Percentiles rank a stretch among this genome's conserved stretches.
Conservation (phyloP, 768 basidiomycete genomes). For the Pleurotus ostreatus region DNA sequence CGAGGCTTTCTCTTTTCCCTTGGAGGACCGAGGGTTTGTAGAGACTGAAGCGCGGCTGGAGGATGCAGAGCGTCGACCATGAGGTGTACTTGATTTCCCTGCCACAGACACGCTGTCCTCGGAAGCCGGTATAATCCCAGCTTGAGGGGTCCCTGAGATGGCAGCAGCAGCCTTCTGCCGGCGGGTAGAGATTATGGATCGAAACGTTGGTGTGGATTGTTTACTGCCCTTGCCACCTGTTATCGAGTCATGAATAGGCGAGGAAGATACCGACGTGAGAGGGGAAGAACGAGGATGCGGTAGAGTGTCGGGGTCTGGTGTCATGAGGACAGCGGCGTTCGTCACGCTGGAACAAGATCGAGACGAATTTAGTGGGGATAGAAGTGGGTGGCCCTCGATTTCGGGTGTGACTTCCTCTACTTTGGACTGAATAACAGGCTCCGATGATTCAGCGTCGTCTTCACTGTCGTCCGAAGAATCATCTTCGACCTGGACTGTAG, state of each 20-base stretch:
- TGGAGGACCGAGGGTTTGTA: constrained; percentile 1
- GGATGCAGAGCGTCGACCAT: constrained; percentile 20
- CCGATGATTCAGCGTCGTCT: constrained; percentile 44
- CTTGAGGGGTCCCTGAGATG: constrained; percentile 19
- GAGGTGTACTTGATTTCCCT: constrained; percentile 22
- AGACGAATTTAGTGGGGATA: constrained; percentile 40
- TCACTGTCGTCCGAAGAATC: constrained; percentile 60
- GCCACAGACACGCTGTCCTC: constrained; percentile 36
- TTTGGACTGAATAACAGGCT: constrained; percentile 38
- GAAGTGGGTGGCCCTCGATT: constrained; percentile 41
- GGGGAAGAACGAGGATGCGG: constrained; percentile 33
- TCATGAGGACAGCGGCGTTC: constrained; percentile 23
- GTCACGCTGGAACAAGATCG: constrained; percentile 28
- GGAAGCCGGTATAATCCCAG: constrained; percentile 45
- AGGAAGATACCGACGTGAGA: constrained; percentile 37
- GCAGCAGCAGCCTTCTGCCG: constrained; percentile 38
- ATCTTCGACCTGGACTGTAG: constrained; percentile 55
- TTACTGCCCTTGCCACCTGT: constrained; percentile 25
- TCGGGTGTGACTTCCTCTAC: constrained; percentile 54
- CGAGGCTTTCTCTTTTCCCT: constrained; percentile 10
- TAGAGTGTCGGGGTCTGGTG: constrained; percentile 28
- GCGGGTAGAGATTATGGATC: constrained; percentile 59
- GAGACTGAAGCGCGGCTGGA: constrained; percentile 9
- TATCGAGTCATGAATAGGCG: constrained; percentile 12
- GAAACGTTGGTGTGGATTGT: constrained; percentile 34